Evolutionary conservation across 805 yeast species (phyloP), one percentile per base, ranked within the genome.

Genomic region (Pichia manshurica): DNA sequence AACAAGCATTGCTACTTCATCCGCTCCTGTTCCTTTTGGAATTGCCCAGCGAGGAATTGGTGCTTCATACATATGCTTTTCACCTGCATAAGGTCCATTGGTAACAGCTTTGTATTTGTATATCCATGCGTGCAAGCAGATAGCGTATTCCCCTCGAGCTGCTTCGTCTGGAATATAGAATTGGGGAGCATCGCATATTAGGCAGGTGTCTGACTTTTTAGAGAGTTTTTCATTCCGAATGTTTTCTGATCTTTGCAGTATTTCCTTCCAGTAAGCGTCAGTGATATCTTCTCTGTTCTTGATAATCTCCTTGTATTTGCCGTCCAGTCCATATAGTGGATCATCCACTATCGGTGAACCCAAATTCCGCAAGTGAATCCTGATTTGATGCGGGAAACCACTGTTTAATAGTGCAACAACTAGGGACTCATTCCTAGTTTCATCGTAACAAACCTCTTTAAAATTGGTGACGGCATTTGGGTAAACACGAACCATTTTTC

Each of bases 311-410:
- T 45, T 40, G 35, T 49, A 47, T 35, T 50, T 47, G 7, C 56
- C 54, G n/a, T 25, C n/a, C 2, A 55, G 52, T 2, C 47, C 42
- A 44, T 66, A 67, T 19, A 65, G 37, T 12, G 65, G 61, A 44
- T 67, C 71, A 38, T 63, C 60, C 2, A 53, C 51, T 4, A 67
- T 63, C 2, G 70, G 69, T 44, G 49, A 55, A 0, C 73, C 73
- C 44, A 75, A 46, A 50, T 75, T 73, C 16, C 79, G 59, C 15
- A 77, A 57, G 57, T 78, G 82, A 7, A 77, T 74, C 13, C 82
- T 61, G 19, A 78, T 74, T 55, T 78, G 82, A 61, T 78, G 82
- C 62, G 71, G 73, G 43, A 71, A 68, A 0, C 82, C 82, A 0
- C 77, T 69, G 3, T 67, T 45, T 0, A 81, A 79, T 25, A 56